A percentile compares a stretch with the other conserved stretches of the same genome.
These are phyloP conservation scores for Blastocystis sp. DNA, from an alignment of 352 stramenopile genomes.

Conservation along the genomic window DNA sequence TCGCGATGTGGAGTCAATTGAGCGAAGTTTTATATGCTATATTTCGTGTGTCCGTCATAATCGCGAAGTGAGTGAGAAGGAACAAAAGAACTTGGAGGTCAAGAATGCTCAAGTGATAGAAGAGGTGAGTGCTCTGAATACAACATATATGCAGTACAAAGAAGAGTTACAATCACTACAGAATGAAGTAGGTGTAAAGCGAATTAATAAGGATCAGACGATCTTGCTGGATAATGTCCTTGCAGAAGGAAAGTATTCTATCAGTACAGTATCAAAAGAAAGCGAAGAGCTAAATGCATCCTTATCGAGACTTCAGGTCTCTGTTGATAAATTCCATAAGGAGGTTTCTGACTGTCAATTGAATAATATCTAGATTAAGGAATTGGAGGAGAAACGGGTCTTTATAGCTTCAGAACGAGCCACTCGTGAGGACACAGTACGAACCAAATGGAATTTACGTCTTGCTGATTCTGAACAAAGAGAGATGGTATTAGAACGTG, in stretches of 20 bases:
- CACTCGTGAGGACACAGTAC: constrained; percentile 8
- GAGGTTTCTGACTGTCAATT: constrained; percentile 67
- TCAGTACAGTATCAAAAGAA: not conserved
- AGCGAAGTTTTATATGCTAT: not conserved
- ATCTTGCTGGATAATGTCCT: not conserved
- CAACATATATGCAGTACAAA: constrained; percentile 77
- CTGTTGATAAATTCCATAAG: too few relatives aligned
- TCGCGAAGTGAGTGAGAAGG: not conserved
- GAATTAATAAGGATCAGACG: not conserved
- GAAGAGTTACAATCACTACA: constrained; percentile 75
- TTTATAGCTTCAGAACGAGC: constrained; percentile 71
- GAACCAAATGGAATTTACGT: constrained; percentile 71
- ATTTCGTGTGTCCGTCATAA: constrained; percentile 30
- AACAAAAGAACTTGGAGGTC: not conserved
- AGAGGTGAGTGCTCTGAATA: constrained; percentile 76
- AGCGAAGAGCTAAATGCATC: too few relatives aligned
- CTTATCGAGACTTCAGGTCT: too few relatives aligned
- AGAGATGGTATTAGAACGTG: constrained; percentile 6
- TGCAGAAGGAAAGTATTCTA: not conserved
- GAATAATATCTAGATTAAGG: constrained; percentile 76
- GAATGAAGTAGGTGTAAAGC: constrained; percentile 70
- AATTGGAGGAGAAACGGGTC: constrained; percentile 78
- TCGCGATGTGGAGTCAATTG: not conserved
- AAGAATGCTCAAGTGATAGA: constrained; percentile 71
- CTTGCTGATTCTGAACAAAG: constrained; percentile 15